Conservation (phyloP, 805 yeast species). For the Candida silvatica region DNA sequence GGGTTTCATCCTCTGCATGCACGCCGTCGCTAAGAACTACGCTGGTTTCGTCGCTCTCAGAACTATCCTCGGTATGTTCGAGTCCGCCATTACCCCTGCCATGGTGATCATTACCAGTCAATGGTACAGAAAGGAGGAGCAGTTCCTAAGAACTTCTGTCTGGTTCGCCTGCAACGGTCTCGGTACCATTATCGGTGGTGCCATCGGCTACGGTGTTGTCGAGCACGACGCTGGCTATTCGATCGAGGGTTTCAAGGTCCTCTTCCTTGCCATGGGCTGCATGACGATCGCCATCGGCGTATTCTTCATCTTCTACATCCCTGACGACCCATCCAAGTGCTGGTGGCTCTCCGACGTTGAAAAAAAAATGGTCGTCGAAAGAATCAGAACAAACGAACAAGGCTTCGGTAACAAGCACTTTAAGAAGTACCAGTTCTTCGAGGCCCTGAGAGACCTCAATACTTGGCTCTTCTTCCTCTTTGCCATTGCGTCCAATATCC, state of each 20-base stretch:
- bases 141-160: constrained; percentile 27
- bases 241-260: constrained; percentile 49
- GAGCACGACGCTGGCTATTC: constrained; percentile 16
- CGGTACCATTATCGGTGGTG: constrained; percentile 39
- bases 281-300: constrained; percentile 46
- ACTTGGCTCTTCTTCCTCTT: constrained; percentile 42
- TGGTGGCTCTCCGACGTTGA: constrained; percentile 41
- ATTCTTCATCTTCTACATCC: constrained; percentile 26
- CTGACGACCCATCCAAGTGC: constrained; percentile 47
- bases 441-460: constrained; percentile 41
- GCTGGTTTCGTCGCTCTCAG: constrained; percentile 38
- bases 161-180: constrained; percentile 33
- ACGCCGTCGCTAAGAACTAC: constrained; percentile 31
- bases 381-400: constrained; percentile 50
- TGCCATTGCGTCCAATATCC: constrained; percentile 35
- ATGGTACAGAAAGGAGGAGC: constrained; percentile 41
- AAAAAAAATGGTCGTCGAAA: constrained; percentile 38
- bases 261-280: constrained; percentile 51
- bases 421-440: constrained; percentile 47
- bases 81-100: constrained; percentile 47
- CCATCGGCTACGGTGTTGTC: constrained; percentile 40
- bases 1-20: constrained; percentile 34
- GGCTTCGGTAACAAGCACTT: constrained; percentile 50
- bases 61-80: constrained; percentile 41
- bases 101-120: constrained; percentile 44